phyloP scores from a whole-genome alignment of 805 yeast genomes.

The Metschnikowia proteae region DNA sequence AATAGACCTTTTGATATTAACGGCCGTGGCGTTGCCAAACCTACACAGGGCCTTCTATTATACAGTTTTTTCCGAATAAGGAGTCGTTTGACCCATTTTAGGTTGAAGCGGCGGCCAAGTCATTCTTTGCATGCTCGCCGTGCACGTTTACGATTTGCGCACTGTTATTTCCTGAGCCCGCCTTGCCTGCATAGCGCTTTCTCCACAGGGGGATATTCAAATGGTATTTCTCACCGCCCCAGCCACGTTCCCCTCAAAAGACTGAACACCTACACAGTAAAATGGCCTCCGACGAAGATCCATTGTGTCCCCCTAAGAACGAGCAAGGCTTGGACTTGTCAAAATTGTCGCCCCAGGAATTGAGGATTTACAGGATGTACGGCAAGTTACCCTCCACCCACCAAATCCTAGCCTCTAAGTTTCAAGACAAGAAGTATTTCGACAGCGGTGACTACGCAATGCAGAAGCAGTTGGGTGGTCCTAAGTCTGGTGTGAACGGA shows the following conservation, averaged over 20 bases:
- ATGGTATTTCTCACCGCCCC: conserved; percentile 5
- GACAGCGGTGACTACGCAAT: conserved; percentile 94
- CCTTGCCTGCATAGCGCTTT: conserved; percentile 3
- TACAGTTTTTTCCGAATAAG: background rate
- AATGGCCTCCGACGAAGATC: conserved; percentile 43
- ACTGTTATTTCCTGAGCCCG: background rate
- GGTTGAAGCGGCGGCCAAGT: background rate
- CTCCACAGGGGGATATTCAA: conserved; percentile 5
- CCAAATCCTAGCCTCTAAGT: conserved; percentile 68
- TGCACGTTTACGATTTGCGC: background rate
- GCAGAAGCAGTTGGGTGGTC: conserved; percentile 45
- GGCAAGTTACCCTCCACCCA: conserved; percentile 82
- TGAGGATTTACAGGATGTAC: conserved; percentile 70
- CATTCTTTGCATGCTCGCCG: too few relatives aligned
- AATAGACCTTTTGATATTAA: conserved; percentile 13
- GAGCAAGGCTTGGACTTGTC: conserved; percentile 49
- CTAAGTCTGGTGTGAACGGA: conserved; percentile 30
- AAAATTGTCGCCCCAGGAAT: conserved; percentile 72
- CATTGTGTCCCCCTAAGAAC: conserved; percentile 46
- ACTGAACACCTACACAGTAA: background rate
- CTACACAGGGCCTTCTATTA: background rate
- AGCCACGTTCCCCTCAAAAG: background rate
- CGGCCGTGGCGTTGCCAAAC: conserved; percentile 7
- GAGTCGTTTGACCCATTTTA: background rate
- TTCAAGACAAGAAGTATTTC: conserved; percentile 86